Base-by-base conservation (phyloP, 2,329 filamentous ascomycete genomes). In the Pseudogymnoascus sp. region DNA sequence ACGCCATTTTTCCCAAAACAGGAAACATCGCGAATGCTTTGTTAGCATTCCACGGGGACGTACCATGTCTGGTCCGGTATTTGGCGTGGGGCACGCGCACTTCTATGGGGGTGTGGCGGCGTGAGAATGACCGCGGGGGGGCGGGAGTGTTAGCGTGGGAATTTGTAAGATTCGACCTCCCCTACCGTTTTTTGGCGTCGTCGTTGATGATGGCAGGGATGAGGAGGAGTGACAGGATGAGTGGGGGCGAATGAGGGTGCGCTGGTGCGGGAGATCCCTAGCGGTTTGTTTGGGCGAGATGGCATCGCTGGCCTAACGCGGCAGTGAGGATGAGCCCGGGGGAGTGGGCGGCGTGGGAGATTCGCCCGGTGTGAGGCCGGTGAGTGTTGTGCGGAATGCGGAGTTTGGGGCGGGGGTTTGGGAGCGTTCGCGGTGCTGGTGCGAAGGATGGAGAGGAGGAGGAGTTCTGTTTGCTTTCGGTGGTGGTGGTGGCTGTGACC, bases 401-500 rank as follows among this genome's bases (percentile, higher is more conserved):
- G 44, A 50, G 44, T 50, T 31, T 50, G 44, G 10, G 44, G 26
- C n/a, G n/a, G 44, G 26, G 8, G 5, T 50, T 50, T 17, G 6
- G 21, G 21, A 21, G n/a, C 8, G 9, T 31, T 50, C 44, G 31
- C 26, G 44, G 26, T 26, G 26, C 1, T 50, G 44, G 31, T 9
- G 26, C 21, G 21, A 21, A 21, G 10, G 13, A 13, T 9, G 44
- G 8, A 24, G 26, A 7, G 8, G 13, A 21, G 24, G 10, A 8
- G 13, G n/a, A 11, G 41, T 3, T 13, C 24, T 50, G 26, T 50
- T 50, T 50, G 44, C 44, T 26, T 31, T n/a, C 44, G 26, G 5
- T 31, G 44, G 44, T 50, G 11, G 40, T 47, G 44, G 44, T 50
- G 44, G 44, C 44, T 50, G 31, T 50, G 44, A 50, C 44, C 44